Conservation (phyloP, 2,329 filamentous ascomycete genomes). For the Lecanicillium sp. region DNA sequence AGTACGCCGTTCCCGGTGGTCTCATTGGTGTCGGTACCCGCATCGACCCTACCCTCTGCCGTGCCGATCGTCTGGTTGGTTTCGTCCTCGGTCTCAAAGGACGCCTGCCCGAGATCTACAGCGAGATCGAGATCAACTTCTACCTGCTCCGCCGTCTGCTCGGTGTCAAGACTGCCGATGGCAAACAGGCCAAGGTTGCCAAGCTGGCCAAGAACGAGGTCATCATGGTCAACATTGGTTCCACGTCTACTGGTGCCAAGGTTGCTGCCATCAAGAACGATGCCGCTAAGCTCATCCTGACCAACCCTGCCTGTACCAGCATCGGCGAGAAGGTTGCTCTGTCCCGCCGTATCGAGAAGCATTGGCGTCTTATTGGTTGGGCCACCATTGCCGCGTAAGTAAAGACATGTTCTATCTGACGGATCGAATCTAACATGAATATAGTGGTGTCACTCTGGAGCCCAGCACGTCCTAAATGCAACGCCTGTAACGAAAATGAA, state of each 20-base stretch:
- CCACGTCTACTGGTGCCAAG: constrained; percentile 94
- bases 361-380: constrained; percentile 95
- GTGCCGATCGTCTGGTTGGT: constrained; percentile 97
- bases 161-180: constrained; percentile 95
- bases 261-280: constrained; percentile 96
- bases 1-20: constrained; percentile 95
- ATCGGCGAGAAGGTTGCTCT: constrained; percentile 97
- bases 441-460: constrained; percentile 49
- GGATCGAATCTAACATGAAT: constrained; percentile 19
- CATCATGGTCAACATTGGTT: constrained; percentile 99
- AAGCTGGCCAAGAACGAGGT: constrained; percentile 98
- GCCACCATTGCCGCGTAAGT: constrained; percentile 68
- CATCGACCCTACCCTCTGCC: constrained; percentile 95
- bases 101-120: constrained; percentile 92
- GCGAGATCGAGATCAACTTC: constrained; percentile 98
- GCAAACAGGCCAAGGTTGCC: constrained; percentile 98
- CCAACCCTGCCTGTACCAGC: constrained; percentile 91
- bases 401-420: neutral
- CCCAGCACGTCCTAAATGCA: constrained; percentile 39
- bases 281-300: constrained; percentile 89
- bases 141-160: constrained; percentile 91
- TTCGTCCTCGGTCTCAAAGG: constrained; percentile 96
- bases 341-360: constrained; percentile 95
- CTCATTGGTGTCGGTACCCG: constrained; percentile 97
- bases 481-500: neutral